phyloP scores from a whole-genome alignment of 1,284 basidiomycete species.

The Coniferiporia weirii region DNA sequence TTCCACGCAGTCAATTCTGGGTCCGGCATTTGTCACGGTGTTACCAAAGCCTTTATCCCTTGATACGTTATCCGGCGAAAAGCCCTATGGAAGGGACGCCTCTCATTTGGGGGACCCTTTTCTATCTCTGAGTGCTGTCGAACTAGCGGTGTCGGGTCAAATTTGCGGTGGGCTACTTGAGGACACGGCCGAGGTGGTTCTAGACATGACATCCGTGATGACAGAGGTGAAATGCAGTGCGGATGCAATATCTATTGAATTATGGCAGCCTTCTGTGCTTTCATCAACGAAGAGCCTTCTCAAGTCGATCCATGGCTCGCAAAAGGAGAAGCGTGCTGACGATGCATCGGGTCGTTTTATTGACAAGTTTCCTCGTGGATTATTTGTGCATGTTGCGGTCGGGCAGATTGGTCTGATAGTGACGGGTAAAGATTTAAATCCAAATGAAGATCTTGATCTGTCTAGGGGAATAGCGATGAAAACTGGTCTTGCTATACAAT shows the following conservation, averaged over 20 bases:
- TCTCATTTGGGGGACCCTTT: slow-evolving; percentile 43
- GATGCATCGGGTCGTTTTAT: slow-evolving; percentile 27
- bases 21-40: slow-evolving; percentile 15
- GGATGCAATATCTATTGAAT: slow-evolving; percentile 62
- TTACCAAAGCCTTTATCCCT: slow-evolving; percentile 12
- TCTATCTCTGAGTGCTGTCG: slow-evolving; percentile 52
- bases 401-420: slow-evolving; percentile 63
- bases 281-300: slow-evolving; percentile 45
- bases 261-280: slow-evolving; percentile 69
- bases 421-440: slow-evolving; percentile 74
- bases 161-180: slow-evolving; percentile 46
- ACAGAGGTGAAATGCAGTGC: slow-evolving; percentile 47
- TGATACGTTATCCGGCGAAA: slow-evolving; percentile 1
- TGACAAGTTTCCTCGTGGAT: slow-evolving; percentile 48
- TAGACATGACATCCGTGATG: slow-evolving; percentile 48
- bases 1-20: slow-evolving; percentile 6
- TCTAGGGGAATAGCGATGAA: slow-evolving; percentile 70
- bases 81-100: neutral
- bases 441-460: slow-evolving; percentile 57
- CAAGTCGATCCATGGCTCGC: neutral
- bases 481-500: slow-evolving; percentile 53
- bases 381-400: slow-evolving; percentile 54
- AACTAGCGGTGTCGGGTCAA: slow-evolving; percentile 39
- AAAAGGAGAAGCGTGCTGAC: slow-evolving; percentile 17
- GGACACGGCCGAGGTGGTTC: slow-evolving; percentile 36